phyloP scores from a whole-genome alignment of 2,329 filamentous ascomycete genomes.

The Aspergillus sp. region DNA sequence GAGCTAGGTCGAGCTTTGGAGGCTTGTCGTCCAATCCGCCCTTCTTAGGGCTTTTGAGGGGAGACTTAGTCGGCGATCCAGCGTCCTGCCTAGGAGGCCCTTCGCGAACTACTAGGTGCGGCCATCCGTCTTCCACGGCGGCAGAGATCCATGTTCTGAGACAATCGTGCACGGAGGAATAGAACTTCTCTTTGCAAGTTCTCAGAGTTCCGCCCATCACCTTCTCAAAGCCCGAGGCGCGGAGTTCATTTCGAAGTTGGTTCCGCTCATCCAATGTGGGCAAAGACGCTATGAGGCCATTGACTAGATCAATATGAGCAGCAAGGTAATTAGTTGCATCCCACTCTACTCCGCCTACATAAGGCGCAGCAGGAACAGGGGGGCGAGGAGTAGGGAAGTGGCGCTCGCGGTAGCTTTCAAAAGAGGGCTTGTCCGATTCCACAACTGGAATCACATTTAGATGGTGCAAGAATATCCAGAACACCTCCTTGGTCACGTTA shows the following conservation, averaged over 20 bases:
- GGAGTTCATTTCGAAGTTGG: slow-evolving; percentile 71
- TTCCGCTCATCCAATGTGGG: slow-evolving; percentile 72
- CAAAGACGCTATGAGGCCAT: slow-evolving; percentile 82
- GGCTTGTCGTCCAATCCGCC: slow-evolving; percentile 49
- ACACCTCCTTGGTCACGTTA: slow-evolving; percentile 95
- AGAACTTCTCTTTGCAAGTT: slow-evolving; percentile 97
- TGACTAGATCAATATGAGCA: slow-evolving; percentile 87
- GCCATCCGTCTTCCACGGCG: slow-evolving; percentile 84
- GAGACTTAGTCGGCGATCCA: slow-evolving; percentile 46
- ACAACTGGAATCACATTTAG: slow-evolving; percentile 73
- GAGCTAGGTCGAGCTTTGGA: slow-evolving; percentile 58
- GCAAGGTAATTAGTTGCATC: slow-evolving; percentile 96
- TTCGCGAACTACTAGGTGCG: slow-evolving; percentile 71
- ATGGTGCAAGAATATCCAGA: slow-evolving; percentile 98
- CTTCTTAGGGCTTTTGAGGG: slow-evolving; percentile 52
- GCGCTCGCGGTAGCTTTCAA: slow-evolving; percentile 50
- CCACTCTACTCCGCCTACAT: slow-evolving; percentile 97
- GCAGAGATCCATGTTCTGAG: slow-evolving; percentile 88
- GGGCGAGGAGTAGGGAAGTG: slow-evolving; percentile 83
- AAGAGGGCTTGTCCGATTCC: slow-evolving; percentile 32
- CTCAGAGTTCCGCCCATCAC: slow-evolving; percentile 80
- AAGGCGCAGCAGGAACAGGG: slow-evolving; percentile 89
- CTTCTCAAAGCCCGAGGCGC: slow-evolving; percentile 86
- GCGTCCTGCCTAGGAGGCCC: slow-evolving; percentile 43
- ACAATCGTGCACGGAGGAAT: slow-evolving; percentile 85